Percentiles rank a stretch among this genome's conserved stretches.
These are phyloP conservation scores for Candida yuanshanica DNA, from an alignment of 805 yeast species.

Conservation along the genomic window DNA sequence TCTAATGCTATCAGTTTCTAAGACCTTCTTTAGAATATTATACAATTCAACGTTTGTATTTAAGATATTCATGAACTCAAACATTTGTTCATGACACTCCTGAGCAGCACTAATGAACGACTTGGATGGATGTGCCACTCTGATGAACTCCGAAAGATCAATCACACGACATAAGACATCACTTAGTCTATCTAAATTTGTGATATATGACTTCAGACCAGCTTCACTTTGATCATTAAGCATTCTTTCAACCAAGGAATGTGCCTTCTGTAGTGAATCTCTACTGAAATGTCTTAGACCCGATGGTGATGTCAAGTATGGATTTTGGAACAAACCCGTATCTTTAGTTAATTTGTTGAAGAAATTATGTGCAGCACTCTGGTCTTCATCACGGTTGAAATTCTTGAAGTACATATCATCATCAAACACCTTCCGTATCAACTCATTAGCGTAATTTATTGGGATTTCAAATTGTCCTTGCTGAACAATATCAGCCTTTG, in stretches of 20 bases:
- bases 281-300: slow-evolving; percentile 67
- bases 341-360: slow-evolving; percentile 15
- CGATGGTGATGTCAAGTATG: slow-evolving; percentile 58
- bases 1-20: slow-evolving; percentile 31
- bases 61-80: slow-evolving; percentile 87
- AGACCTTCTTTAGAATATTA: slow-evolving; percentile 48
- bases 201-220: slow-evolving; percentile 46
- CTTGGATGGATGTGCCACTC: slow-evolving; percentile 80
- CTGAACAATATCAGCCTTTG: background rate
- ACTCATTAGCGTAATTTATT: slow-evolving; percentile 20
- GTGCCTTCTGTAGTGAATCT: slow-evolving; percentile 60
- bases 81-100: slow-evolving; percentile 79
- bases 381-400: slow-evolving; percentile 32
- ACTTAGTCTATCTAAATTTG: slow-evolving; percentile 74
- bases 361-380: slow-evolving; percentile 4
- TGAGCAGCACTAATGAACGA: slow-evolving; percentile 77
- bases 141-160: slow-evolving; percentile 86
- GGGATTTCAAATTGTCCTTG: slow-evolving; percentile 1
- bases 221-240: slow-evolving; percentile 36
- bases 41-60: slow-evolving; percentile 79
- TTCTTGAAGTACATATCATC: slow-evolving; percentile 50
- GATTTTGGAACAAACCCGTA: slow-evolving; percentile 73
- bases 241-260: slow-evolving; percentile 53
- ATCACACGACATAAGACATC: slow-evolving; percentile 89
- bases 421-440: slow-evolving; percentile 50